Percentiles rank a stretch among this genome's conserved stretches.
phyloP scores from a whole-genome alignment of 768 basidiomycete species.

The Lactarius indigo region DNA sequence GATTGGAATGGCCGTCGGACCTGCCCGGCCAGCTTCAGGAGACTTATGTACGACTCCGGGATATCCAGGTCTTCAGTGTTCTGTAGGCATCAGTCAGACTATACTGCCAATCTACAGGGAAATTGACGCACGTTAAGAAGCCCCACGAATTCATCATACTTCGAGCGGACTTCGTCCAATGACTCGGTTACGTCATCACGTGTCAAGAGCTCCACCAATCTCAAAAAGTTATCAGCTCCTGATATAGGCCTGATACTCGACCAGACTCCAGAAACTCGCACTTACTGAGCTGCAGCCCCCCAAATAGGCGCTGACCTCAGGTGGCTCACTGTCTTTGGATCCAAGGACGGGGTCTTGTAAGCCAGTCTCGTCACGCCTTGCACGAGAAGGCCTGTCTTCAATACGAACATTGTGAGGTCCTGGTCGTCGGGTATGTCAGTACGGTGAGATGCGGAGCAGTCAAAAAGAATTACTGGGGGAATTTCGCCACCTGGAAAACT shows the following conservation, averaged over 20 bases:
- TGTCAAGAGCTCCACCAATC: conserved; percentile 10
- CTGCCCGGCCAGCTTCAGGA: conserved; percentile 19
- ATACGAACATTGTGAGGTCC: neutral
- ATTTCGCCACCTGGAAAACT: conserved; percentile 1
- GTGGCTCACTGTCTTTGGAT: conserved; percentile 1
- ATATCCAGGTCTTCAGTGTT: conserved; percentile 7
- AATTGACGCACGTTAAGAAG: conserved; percentile 10
- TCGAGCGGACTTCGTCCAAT: conserved; percentile 3
- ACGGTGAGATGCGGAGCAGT: neutral
- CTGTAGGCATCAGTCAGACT: conserved; percentile 13
- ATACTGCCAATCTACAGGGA: neutral
- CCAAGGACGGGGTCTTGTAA: neutral
- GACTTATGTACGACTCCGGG: conserved; percentile 13
- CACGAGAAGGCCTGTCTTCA: conserved; percentile 17
- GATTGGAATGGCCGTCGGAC: conserved; percentile 23
- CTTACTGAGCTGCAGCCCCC: conserved; percentile 17
- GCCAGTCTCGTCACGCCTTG: conserved; percentile 15
- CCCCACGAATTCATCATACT: conserved; percentile 12
- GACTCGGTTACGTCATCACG: neutral
- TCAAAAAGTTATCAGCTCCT: neutral
- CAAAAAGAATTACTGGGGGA: neutral
- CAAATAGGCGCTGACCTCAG: conserved; percentile 17
- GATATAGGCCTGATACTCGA: neutral
- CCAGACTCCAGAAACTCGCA: no score
- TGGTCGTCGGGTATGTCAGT: conserved; percentile 1